Percentiles rank a stretch among this genome's conserved stretches.
These are phyloP conservation scores for Pseudogymnoascus sp. DNA, from an alignment of 2,329 filamentous ascomycete species.

Conservation along the genomic window DNA sequence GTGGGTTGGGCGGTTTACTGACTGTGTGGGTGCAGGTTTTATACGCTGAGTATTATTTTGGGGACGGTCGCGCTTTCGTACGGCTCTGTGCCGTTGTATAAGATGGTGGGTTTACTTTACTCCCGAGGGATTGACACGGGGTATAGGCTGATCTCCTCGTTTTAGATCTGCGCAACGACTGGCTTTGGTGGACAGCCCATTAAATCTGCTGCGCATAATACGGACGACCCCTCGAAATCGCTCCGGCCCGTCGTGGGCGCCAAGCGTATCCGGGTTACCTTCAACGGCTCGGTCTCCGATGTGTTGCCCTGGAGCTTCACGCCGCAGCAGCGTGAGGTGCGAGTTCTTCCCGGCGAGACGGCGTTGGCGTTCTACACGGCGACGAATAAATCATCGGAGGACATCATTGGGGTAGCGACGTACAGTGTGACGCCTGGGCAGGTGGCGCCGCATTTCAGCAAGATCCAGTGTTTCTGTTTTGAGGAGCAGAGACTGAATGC, in stretches of 20 bases:
- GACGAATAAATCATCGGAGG: slow-evolving; percentile 79
- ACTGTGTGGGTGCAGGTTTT: slow-evolving; percentile 48
- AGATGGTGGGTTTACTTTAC: slow-evolving; percentile 54
- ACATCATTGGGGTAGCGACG: slow-evolving; percentile 96
- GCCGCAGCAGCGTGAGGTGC: slow-evolving; percentile 93
- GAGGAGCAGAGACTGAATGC: slow-evolving; percentile 88
- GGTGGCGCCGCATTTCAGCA: slow-evolving; percentile 95
- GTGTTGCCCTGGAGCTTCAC: slow-evolving; percentile 95
- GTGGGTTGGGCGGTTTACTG: not conserved
- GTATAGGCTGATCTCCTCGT: slow-evolving; percentile 13
- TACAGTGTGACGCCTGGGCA: slow-evolving; percentile 96
- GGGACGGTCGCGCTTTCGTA: slow-evolving; percentile 76
- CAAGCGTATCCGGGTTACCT: slow-evolving; percentile 87
- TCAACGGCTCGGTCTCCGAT: slow-evolving; percentile 92
- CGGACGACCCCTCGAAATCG: slow-evolving; percentile 63
- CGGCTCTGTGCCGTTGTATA: slow-evolving; percentile 79
- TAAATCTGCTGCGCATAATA: slow-evolving; percentile 64
- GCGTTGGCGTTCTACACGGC: slow-evolving; percentile 96
- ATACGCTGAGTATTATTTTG: slow-evolving; percentile 69
- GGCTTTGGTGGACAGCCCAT: slow-evolving; percentile 92
- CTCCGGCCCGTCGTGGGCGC: slow-evolving; percentile 74
- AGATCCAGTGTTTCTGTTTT: slow-evolving; percentile 99
- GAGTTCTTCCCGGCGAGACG: slow-evolving; percentile 91
- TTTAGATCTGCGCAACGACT: slow-evolving; percentile 72
- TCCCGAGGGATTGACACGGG: slow-evolving; percentile 14